These are phyloP conservation scores for Helichrysum umbraculigerum DNA, from an alignment of 129 eudicot species.

Conservation along the genomic window DNA sequence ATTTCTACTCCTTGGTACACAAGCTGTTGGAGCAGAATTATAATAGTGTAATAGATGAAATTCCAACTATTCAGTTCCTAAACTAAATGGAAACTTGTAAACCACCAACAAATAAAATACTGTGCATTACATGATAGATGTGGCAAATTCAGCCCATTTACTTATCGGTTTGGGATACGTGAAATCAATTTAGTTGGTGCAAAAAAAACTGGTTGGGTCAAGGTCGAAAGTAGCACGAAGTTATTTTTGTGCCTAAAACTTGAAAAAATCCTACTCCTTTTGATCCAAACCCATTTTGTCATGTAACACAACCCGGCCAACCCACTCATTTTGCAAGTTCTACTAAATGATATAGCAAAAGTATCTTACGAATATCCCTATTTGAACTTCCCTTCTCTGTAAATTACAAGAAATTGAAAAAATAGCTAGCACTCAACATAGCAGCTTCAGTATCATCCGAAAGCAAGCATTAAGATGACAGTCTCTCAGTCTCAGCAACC, in stretches of 20 bases:
- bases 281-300: background rate
- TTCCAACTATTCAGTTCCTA: background rate
- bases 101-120: background rate
- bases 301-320: background rate
- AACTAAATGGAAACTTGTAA: background rate
- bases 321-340: too few species aligned
- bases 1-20: background rate
- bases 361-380: conserved; percentile 87
- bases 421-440: too few species aligned
- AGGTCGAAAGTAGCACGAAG: background rate
- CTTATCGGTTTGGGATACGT: background rate
- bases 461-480: conserved; percentile 18
- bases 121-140: background rate
- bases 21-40: background rate
- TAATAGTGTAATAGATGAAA: background rate
- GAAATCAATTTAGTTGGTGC: background rate
- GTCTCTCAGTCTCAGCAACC: too few species aligned
- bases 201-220: too few species aligned
- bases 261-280: too few species aligned
- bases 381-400: conserved; percentile 88
- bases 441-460: conserved; percentile 87
- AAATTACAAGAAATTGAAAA: conserved; percentile 66
- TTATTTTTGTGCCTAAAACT: too few species aligned
- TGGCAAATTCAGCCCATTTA: background rate
- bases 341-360: conserved; percentile 5